phyloP scores from a whole-genome alignment of 148 eudicot genomes.

The Diospyros lotus region DNA sequence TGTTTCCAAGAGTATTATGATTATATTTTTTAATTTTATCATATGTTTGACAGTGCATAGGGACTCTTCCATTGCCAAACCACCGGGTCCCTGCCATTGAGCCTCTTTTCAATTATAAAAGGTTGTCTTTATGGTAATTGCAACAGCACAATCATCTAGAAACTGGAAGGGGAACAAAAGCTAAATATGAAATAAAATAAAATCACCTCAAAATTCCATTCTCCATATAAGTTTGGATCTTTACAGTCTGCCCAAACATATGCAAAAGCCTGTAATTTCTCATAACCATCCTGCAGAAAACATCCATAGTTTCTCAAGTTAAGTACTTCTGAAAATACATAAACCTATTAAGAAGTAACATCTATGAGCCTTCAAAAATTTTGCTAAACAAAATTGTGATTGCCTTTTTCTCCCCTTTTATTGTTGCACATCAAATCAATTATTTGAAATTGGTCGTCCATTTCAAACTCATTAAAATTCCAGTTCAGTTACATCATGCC shows the following conservation, averaged over 20 bases:
- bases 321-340: not conserved
- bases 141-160: not conserved
- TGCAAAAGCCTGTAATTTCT: slow-evolving; percentile 48
- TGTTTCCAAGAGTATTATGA: no score
- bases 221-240: slow-evolving; percentile 72
- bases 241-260: slow-evolving; percentile 74
- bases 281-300: slow-evolving; percentile 48
- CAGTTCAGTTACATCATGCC: not conserved
- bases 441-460: not conserved
- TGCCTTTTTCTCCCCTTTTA: not conserved
- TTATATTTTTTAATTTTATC: no score
- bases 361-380: not conserved
- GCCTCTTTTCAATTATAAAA: no score
- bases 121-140: no score
- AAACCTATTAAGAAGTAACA: not conserved
- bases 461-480: not conserved
- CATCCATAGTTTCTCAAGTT: not conserved
- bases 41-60: no score
- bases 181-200: not conserved
- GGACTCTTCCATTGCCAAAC: no score
- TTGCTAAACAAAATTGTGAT: not conserved
- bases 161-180: not conserved
- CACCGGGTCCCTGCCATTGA: no score
- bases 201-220: slow-evolving; percentile 80
- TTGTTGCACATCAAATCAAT: no score